Conservation (phyloP, 1,284 basidiomycete genomes). For the Apiotrichum sp. region DNA sequence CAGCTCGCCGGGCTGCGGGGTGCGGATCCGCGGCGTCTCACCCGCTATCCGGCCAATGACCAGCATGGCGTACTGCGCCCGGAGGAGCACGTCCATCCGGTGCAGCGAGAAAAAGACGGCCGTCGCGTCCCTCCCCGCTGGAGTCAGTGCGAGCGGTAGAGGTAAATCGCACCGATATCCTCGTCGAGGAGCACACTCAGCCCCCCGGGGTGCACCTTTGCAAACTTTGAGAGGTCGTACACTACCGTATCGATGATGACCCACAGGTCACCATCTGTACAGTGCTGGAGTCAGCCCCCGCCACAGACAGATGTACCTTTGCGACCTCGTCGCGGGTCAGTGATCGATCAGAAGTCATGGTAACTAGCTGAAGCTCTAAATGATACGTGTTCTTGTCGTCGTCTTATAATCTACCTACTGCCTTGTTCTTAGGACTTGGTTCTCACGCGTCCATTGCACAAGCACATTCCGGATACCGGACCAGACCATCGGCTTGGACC, state of each 20-base stretch:
- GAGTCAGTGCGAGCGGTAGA: not conserved
- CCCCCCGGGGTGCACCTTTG: constrained; percentile 74
- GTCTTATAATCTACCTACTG: no score
- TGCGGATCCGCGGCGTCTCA: constrained; percentile 56
- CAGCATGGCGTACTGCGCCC: constrained; percentile 64
- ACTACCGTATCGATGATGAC: constrained; percentile 77
- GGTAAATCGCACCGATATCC: constrained; percentile 57
- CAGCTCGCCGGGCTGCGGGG: constrained; percentile 55
- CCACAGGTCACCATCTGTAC: constrained; percentile 71
- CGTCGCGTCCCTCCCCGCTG: constrained; percentile 75
- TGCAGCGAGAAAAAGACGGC: constrained; percentile 80
- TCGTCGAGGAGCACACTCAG: constrained; percentile 65
- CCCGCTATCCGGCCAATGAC: constrained; percentile 65
- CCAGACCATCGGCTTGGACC: no score
- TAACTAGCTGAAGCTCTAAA: no score
- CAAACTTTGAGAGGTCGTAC: constrained; percentile 73
- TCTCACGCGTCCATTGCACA: no score
- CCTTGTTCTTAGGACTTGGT: no score
- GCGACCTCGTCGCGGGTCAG: constrained; percentile 46
- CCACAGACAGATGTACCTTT: constrained; percentile 28
- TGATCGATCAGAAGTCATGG: constrained; percentile 16
- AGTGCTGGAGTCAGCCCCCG: constrained; percentile 54
- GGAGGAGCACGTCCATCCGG: constrained; percentile 66
- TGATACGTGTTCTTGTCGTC: no score
- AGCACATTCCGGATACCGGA: no score